Evolutionary conservation across 805 yeast species (phyloP), one percentile per base, ranked within the genome.

Genomic region (Candida sphagnicola): DNA sequence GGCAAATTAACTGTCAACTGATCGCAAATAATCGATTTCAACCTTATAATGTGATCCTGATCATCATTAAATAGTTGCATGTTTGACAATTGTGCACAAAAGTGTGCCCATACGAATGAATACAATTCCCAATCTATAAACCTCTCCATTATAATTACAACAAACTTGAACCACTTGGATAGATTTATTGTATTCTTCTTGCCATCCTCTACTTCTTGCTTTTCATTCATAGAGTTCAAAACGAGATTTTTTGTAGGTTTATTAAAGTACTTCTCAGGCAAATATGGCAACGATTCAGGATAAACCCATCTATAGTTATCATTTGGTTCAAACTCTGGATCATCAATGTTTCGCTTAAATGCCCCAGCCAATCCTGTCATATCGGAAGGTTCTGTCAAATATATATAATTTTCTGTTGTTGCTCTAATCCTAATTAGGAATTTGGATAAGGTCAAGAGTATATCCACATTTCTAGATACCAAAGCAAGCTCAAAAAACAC

Each of bases 41-140:
- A 57, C 14, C 61, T 52, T 28, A 61, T 47, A 10, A 77, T 65
- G 18, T 66, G 68, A 4, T 57, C 57, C 3, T 43, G 40, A n/a
- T 53, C 56, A 3, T 64, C 57, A 24, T 61, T 56, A 46, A 82
- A 82, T 6, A 86, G 59, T 11, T 58, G 59, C 45, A 78, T 54
- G 47, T 79, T 81, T 8, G 85, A 67, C 21, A 86, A 51, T 50
- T 85, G 95, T 0, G 86, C 76, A 49, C 88, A 80, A 38, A 85
- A 67, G 55, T 83, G 87, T 0, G 84, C 77, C 67, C 82, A 65
- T 1, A 79, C 57, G 49, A 68, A 82, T 0, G 89, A 78, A 54
- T 80, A 85, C 1, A 78, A 54, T 44, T 83, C 91, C 93, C 91
- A 85, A 42, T 75, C 73, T 13, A 75, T 65, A 28, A 79, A 79